A percentile compares a stretch with the other conserved stretches of the same genome.
Conservation (phyloP, 306 rosid species). For the Medicago truncatula region MtrunA17r5.0-ANR NC_053047.1:10061501-10062000, state of each 20-base stretch:
- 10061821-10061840: no score
- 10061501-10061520: slow-evolving; percentile 44
- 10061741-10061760: no score
- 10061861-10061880: no score
- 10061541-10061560: slow-evolving; percentile 49
- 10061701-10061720: slow-evolving; percentile 39
- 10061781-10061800: no score
- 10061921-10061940: not conserved
- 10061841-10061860: no score
- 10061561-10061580: slow-evolving; percentile 52
- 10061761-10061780: no score
- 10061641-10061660: slow-evolving; percentile 52
- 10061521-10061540: slow-evolving; percentile 50
- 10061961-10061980: no score
- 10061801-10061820: no score
- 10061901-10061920: not conserved
- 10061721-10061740: slow-evolving; percentile 16
- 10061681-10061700: slow-evolving; percentile 45
- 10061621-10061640: slow-evolving; percentile 47
- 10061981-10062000: not conserved
- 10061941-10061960: not conserved
- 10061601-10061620: slow-evolving; percentile 50
- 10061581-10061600: slow-evolving; percentile 43
- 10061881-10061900: no score
- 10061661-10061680: slow-evolving; percentile 51